These are phyloP conservation scores for Scheffersomyces insectosa DNA, from an alignment of 1,139 yeast genomes.

Conservation along the genomic window DNA sequence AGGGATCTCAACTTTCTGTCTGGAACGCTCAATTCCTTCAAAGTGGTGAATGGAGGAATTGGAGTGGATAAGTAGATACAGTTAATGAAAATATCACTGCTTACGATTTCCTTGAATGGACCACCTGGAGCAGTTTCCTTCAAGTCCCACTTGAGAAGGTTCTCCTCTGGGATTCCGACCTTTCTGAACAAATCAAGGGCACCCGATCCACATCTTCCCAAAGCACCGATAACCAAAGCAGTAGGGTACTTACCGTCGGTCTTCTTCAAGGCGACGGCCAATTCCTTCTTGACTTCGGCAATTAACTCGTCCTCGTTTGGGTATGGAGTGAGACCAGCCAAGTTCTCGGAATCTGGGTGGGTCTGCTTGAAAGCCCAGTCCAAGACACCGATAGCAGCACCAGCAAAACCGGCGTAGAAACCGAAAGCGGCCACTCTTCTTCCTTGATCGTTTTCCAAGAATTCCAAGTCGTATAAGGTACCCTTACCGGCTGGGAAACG, in stretches of 20 bases:
- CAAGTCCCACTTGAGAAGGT: constrained; percentile 93
- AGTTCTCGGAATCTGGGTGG: constrained; percentile 60
- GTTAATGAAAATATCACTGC: constrained; percentile 87
- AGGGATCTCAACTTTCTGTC: constrained; percentile 83
- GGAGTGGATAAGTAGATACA: constrained; percentile 94
- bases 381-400: constrained; percentile 92
- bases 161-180: constrained; percentile 84
- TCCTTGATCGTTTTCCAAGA: constrained; percentile 89
- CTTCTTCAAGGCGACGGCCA: constrained; percentile 58
- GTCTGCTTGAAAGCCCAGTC: constrained; percentile 94
- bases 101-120: constrained; percentile 89
- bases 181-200: constrained; percentile 81
- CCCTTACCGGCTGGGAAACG: constrained; percentile 94
- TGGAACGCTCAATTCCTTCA: constrained; percentile 60
- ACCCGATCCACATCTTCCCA: constrained; percentile 99
- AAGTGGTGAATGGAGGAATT: constrained; percentile 86
- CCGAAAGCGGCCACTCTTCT: constrained; percentile 99
- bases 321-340: constrained; percentile 79
- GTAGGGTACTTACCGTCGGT: constrained; percentile 71
- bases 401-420: constrained; percentile 97
- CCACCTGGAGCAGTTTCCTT: constrained; percentile 96
- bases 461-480: constrained; percentile 87
- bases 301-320: constrained; percentile 77
- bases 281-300: constrained; percentile 63
- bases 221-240: constrained; percentile 90